Conservation (phyloP, 2,329 filamentous ascomycete genomes). For the Ophiostoma ulmi region DNA sequence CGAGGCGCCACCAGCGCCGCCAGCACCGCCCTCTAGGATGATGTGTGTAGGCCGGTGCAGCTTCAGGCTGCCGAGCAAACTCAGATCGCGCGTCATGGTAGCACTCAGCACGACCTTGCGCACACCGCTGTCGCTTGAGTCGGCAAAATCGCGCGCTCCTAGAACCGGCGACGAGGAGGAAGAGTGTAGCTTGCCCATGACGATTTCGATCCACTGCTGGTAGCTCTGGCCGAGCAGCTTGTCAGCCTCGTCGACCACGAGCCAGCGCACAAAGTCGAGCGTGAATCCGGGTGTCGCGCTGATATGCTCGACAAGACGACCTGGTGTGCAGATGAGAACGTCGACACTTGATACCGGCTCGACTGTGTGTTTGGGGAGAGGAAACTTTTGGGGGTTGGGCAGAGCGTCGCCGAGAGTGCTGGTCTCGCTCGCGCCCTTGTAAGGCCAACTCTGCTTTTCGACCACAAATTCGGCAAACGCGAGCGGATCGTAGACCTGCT, state of each 20-base stretch:
- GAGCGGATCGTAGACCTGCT: constrained; percentile 59
- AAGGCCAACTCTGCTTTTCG: constrained; percentile 34
- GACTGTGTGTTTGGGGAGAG: constrained; percentile 51
- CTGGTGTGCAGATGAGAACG: constrained; percentile 85
- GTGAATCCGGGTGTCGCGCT: constrained; percentile 77
- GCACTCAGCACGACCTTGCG: constrained; percentile 85
- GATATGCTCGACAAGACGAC: constrained; percentile 85
- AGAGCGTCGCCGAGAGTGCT: constrained; percentile 34
- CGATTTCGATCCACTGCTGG: constrained; percentile 77
- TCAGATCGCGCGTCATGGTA: constrained; percentile 83
- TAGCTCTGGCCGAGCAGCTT: constrained; percentile 87
- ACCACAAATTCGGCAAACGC: constrained; percentile 39
- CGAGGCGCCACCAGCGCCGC: constrained; percentile 25
- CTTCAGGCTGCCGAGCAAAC: constrained; percentile 68
- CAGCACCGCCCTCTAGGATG: constrained; percentile 56
- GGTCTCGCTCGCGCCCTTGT: neutral
- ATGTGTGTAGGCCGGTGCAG: constrained; percentile 71
- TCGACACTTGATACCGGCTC: constrained; percentile 69
- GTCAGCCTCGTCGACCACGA: constrained; percentile 91
- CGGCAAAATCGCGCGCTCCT: constrained; percentile 49
- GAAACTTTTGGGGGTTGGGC: constrained; percentile 35
- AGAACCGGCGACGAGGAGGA: constrained; percentile 38
- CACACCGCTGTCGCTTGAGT: constrained; percentile 51
- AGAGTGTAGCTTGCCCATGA: constrained; percentile 54
- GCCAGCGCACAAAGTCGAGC: constrained; percentile 73